Conservation (phyloP, 305 asterid genomes). For the Fraxinus sp. region DNA sequence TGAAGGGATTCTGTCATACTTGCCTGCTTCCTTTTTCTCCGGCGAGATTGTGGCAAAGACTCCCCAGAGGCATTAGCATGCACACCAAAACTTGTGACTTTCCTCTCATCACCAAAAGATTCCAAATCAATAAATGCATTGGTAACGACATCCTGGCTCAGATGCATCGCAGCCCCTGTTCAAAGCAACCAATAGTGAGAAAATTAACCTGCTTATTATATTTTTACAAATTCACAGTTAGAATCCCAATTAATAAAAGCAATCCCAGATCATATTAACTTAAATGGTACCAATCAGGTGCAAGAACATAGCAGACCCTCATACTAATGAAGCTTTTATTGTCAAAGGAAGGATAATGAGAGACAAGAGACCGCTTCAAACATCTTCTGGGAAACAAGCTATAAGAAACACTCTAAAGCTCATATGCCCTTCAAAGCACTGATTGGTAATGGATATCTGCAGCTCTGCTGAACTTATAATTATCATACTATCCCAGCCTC, state of each 20-base stretch:
- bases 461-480: neutral
- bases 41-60: slow-evolving; percentile 29
- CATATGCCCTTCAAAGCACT: neutral
- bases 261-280: neutral
- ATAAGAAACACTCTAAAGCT: neutral
- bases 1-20: slow-evolving; percentile 33
- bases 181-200: slow-evolving; percentile 14
- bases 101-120: slow-evolving; percentile 35
- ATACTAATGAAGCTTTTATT: neutral
- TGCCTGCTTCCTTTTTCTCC: slow-evolving; percentile 77
- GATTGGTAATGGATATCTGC: neutral
- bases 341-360: neutral
- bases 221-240: neutral
- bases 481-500: neutral
- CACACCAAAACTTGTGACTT: slow-evolving; percentile 30
- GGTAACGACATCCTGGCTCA: slow-evolving; percentile 49
- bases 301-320: neutral
- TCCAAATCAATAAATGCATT: slow-evolving; percentile 58
- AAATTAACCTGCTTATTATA: slow-evolving; percentile 10
- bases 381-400: neutral
- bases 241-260: neutral
- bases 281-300: neutral
- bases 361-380: neutral
- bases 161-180: slow-evolving; percentile 63
- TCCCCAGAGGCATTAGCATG: slow-evolving; percentile 41